Evolutionary conservation across 225 moss, liverwort and hornwort genomes (phyloP).

Genomic region (Antitrichia curtipendula): DNA sequence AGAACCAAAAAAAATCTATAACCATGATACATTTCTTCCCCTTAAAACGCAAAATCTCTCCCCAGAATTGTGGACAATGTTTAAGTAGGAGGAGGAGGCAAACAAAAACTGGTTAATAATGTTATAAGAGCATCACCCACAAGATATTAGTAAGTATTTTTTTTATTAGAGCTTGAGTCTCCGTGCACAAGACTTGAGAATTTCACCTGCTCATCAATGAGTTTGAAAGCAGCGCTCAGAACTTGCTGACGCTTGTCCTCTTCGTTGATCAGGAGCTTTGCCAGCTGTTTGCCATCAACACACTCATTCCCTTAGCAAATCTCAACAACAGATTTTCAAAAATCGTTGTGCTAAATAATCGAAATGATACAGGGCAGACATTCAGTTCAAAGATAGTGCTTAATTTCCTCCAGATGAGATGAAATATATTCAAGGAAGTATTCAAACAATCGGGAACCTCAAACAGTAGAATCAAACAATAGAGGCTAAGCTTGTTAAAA

Average conservation of each 20-base stretch:
- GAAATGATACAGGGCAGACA: not conserved
- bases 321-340: not conserved
- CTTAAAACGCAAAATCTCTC: not conserved
- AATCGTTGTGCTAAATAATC: not conserved
- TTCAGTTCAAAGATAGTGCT: not conserved
- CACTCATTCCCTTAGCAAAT: not conserved
- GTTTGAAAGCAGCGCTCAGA: slow-evolving; percentile 49
- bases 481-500: not conserved
- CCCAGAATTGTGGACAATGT: not conserved
- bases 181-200: not conserved
- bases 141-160: not conserved
- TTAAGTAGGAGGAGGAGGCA: not conserved
- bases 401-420: not conserved
- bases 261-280: slow-evolving; percentile 31
- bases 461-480: not conserved
- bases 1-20: too few species aligned
- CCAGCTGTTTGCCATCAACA: slow-evolving; percentile 41
- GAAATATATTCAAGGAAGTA: not conserved
- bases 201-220: slow-evolving; percentile 62
- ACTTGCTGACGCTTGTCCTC: slow-evolving; percentile 44
- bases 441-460: not conserved
- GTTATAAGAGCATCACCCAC: not conserved
- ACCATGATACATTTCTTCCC: too few species aligned
- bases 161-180: not conserved
- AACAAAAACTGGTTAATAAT: not conserved